These are phyloP conservation scores for Eimeria tenella DNA, from an alignment of 169 alveolate species.

Conservation along the genomic window DNA sequence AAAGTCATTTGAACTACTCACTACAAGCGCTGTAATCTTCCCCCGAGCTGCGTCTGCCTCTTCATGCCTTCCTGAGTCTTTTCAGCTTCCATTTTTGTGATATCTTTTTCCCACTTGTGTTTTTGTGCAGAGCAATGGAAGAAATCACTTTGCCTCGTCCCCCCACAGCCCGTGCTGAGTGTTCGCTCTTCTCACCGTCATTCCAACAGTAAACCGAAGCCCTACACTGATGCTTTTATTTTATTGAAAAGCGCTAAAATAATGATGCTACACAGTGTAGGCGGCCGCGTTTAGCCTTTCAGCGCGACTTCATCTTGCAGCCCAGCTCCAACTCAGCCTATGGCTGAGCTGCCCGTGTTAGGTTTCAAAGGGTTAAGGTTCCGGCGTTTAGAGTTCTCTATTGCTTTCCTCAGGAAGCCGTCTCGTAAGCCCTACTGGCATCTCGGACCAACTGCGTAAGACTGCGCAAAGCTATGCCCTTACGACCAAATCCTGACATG, in stretches of 20 bases:
- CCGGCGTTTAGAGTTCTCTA: not conserved
- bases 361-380: not conserved
- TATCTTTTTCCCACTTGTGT: not conserved
- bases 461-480: not conserved
- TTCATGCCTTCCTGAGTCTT: not conserved
- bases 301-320: not conserved
- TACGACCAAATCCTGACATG: too few relatives aligned
- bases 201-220: constrained; percentile 37
- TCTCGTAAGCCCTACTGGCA: not conserved
- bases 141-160: not conserved
- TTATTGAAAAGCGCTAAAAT: too few relatives aligned
- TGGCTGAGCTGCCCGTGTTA: too few relatives aligned
- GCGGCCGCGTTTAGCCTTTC: not conserved
- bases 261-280: too few relatives aligned
- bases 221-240: not conserved
- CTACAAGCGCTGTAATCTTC: not conserved
- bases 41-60: not conserved
- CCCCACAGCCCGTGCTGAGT: constrained; percentile 35
- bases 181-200: constrained; percentile 37
- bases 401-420: constrained; percentile 11
- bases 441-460: constrained; percentile 26
- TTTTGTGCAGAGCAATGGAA: constrained; percentile 43
- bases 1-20: too few relatives aligned
- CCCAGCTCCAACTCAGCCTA: too few relatives aligned
- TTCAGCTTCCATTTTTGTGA: not conserved